Conservation (phyloP, 1,139 yeast species). For the Protomyces arabidopsidicola region DNA sequence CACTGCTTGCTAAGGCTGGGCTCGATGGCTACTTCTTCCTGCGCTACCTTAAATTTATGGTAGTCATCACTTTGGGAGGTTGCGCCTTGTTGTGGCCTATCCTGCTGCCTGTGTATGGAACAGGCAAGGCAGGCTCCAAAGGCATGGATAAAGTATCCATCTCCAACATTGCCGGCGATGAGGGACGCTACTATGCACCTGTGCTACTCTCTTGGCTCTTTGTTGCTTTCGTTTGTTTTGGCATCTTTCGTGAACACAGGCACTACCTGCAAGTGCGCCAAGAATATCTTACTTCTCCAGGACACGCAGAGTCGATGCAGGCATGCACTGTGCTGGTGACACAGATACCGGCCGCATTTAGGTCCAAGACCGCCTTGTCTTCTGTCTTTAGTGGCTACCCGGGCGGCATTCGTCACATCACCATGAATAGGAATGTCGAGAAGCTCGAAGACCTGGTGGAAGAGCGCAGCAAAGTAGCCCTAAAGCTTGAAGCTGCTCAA, state of each 20-base stretch:
- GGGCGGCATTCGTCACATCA: conserved; percentile 56
- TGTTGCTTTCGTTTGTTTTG: conserved; percentile 63
- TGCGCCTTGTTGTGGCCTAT: conserved; percentile 68
- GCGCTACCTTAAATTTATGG: conserved; percentile 65
- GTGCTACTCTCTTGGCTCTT: conserved; percentile 65
- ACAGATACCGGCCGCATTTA: conserved; percentile 65
- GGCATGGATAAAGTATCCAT: conserved; percentile 79
- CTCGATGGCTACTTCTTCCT: conserved; percentile 76
- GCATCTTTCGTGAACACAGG: conserved; percentile 74
- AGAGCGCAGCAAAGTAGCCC: conserved; percentile 59
- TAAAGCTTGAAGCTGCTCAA: conserved; percentile 65
- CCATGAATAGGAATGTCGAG: conserved; percentile 65
- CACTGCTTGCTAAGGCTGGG: conserved; percentile 72
- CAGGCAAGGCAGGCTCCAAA: conserved; percentile 56
- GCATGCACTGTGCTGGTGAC: conserved; percentile 78
- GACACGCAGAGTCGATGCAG: conserved; percentile 62
- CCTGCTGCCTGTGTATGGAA: conserved; percentile 79
- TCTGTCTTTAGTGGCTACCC: conserved; percentile 54
- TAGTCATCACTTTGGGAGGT: conserved; percentile 57
- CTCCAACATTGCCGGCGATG: conserved; percentile 48
- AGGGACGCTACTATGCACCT: conserved; percentile 42
- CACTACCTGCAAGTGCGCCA: conserved; percentile 76
- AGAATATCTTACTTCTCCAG: conserved; percentile 73
- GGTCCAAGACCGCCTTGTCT: conserved; percentile 57
- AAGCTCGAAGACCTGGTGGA: conserved; percentile 55